These are phyloP conservation scores for Mycena galericulata DNA, from an alignment of 768 basidiomycete species.

Conservation along the genomic window DNA sequence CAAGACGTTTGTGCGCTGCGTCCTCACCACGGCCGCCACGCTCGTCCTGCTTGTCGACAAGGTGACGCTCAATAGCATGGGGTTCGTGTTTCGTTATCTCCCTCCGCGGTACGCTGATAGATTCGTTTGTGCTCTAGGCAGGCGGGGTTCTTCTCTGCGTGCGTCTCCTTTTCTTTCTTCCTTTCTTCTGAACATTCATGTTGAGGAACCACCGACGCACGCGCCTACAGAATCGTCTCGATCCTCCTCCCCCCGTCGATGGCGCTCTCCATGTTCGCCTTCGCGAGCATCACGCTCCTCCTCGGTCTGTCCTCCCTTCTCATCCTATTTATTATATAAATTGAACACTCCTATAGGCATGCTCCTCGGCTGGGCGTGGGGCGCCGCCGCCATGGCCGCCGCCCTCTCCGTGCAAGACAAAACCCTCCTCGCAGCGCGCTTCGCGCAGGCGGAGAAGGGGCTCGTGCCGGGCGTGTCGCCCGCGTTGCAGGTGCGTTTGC, in stretches of 20 bases:
- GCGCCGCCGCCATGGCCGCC: slow-evolving; percentile 57
- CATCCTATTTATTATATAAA: neutral
- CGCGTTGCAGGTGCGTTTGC: slow-evolving; percentile 7
- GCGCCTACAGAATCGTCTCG: slow-evolving; percentile 52
- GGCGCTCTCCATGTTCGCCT: slow-evolving; percentile 52
- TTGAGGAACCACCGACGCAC: too few relatives aligned
- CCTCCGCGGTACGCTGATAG: too few relatives aligned
- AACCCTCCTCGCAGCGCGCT: slow-evolving; percentile 47
- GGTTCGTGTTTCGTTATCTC: slow-evolving; percentile 42
- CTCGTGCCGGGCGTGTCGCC: slow-evolving; percentile 13
- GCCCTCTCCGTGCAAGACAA: slow-evolving; percentile 51
- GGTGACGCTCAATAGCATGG: slow-evolving; percentile 49
- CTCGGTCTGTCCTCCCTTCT: slow-evolving; percentile 42
- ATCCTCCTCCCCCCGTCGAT: slow-evolving; percentile 54
- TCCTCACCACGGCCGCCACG: slow-evolving; percentile 45
- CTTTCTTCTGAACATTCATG: neutral
- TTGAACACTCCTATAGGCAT: slow-evolving; percentile 43
- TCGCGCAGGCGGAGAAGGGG: slow-evolving; percentile 50
- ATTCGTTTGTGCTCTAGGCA: slow-evolving; percentile 32
- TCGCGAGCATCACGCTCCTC: slow-evolving; percentile 49
- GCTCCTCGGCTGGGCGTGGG: slow-evolving; percentile 63
- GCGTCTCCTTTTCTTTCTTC: slow-evolving; percentile 26
- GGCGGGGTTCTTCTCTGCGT: slow-evolving; percentile 55
- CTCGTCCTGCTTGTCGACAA: slow-evolving; percentile 51
- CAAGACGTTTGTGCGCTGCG: slow-evolving; percentile 57